Percentiles rank a stretch among this genome's conserved stretches.
Evolutionary conservation across 179 eudicot species (phyloP).

Genomic region (Spinacia oleracea): DNA sequence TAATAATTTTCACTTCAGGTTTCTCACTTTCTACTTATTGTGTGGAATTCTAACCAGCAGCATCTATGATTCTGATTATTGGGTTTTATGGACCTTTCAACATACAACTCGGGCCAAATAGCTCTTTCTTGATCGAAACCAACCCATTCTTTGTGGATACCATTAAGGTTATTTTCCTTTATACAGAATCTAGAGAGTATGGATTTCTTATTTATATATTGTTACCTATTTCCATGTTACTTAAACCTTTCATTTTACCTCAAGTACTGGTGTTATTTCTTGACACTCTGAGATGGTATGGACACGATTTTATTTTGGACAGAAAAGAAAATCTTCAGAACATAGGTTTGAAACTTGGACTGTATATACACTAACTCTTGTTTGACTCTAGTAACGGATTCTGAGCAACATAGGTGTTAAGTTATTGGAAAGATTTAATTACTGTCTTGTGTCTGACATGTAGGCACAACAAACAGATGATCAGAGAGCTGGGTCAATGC

Average conservation of each 20-base stretch:
- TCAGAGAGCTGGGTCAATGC: conserved; percentile 41
- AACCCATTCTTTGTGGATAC: conserved; percentile 58
- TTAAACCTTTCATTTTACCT: neutral
- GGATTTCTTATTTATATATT: neutral
- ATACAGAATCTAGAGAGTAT: neutral
- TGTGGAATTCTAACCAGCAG: conserved; percentile 36
- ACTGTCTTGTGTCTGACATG: neutral
- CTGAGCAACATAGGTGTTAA: neutral
- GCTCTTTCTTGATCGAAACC: conserved; percentile 53
- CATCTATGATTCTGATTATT: conserved; percentile 55
- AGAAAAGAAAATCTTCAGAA: no score
- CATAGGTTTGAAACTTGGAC: neutral
- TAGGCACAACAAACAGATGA: conserved; percentile 54
- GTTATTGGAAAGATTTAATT: neutral
- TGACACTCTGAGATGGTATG: neutral
- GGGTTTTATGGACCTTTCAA: conserved; percentile 63
- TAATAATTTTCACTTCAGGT: neutral
- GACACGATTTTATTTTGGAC: no score
- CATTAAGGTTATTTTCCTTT: conserved; percentile 51
- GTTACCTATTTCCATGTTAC: neutral
- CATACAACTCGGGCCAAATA: conserved; percentile 63
- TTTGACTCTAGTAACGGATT: neutral
- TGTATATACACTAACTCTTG: neutral
- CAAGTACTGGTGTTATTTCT: no score
- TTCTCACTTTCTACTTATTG: neutral